Evolutionary conservation across 192 early-diverging fungal genomes (phyloP).

Genomic region (Entomortierella lignicola): DNA sequence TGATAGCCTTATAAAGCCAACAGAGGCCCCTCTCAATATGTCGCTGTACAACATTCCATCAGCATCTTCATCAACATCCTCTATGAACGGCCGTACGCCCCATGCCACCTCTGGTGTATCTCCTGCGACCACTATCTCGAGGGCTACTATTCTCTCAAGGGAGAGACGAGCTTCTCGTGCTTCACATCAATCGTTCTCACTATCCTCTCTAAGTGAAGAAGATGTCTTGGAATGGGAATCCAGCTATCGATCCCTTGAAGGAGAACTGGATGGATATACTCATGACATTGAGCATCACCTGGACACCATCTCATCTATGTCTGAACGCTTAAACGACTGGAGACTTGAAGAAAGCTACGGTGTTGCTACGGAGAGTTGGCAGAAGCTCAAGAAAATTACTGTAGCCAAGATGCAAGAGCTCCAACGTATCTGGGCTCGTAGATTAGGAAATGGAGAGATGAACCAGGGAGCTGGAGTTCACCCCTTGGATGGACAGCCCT

Average conservation of each 20-base stretch:
- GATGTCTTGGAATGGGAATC: constrained; percentile 30
- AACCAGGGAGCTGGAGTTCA: constrained; percentile 22
- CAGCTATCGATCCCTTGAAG: constrained; percentile 15
- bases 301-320: constrained; percentile 20
- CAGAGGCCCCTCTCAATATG: neutral
- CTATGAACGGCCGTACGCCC: constrained; percentile 13
- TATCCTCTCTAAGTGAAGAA: constrained; percentile 39
- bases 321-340: constrained; percentile 52
- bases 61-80: constrained; percentile 26
- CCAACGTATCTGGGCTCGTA: constrained; percentile 25
- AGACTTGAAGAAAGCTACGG: constrained; percentile 57
- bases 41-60: constrained; percentile 28
- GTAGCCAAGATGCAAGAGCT: constrained; percentile 58
- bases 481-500: constrained; percentile 12
- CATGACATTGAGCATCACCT: constrained; percentile 39
- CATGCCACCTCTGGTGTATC: constrained; percentile 15
- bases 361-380: constrained; percentile 60
- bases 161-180: constrained; percentile 22
- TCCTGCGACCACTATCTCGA: constrained; percentile 13
- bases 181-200: constrained; percentile 28
- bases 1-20: constrained; percentile 14
- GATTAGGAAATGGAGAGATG: neutral
- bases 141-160: constrained; percentile 7
- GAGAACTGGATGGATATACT: constrained; percentile 27
- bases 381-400: constrained; percentile 56